phyloP scores from a whole-genome alignment of 78 protist species.

The Dictyostelium brefeldianum region DNA sequence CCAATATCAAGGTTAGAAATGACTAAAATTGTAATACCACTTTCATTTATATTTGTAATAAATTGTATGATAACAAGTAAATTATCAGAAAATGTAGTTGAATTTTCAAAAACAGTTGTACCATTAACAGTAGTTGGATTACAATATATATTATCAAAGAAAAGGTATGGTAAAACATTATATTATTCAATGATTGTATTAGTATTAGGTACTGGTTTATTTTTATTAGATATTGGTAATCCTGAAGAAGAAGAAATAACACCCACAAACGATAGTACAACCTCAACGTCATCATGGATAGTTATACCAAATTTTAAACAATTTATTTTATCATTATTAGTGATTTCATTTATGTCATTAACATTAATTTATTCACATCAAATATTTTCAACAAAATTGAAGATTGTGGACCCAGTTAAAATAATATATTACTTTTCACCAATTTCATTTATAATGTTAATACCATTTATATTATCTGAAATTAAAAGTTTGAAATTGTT shows the following conservation, averaged over 20 bases:
- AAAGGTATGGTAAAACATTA: slow-evolving; percentile 10
- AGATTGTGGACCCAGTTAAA: neutral
- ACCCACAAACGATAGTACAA: too few relatives aligned
- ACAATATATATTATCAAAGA: slow-evolving; percentile 1
- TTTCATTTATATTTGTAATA: neutral
- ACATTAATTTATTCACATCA: slow-evolving; percentile 4
- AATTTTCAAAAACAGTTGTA: slow-evolving; percentile 22
- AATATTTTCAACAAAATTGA: neutral
- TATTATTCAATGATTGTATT: slow-evolving; percentile 5
- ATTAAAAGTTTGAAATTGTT: neutral
- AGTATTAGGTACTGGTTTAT: neutral
- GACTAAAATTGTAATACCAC: neutral
- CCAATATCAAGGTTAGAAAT: neutral
- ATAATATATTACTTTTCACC: slow-evolving; percentile 3
- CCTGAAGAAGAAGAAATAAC: too few relatives aligned
- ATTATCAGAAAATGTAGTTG: neutral
- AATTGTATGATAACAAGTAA: slow-evolving; percentile 3
- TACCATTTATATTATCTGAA: neutral
- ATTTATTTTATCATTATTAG: neutral
- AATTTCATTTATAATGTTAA: neutral
- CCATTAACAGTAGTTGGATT: slow-evolving; percentile 9
- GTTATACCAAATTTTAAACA: slow-evolving; percentile 4
- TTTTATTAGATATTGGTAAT: neutral
- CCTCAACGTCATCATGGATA: neutral
- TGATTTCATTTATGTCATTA: neutral